These are phyloP conservation scores for Ascochyta koolunga DNA, from an alignment of 2,329 filamentous ascomycete species.

Conservation along the genomic window DNA sequence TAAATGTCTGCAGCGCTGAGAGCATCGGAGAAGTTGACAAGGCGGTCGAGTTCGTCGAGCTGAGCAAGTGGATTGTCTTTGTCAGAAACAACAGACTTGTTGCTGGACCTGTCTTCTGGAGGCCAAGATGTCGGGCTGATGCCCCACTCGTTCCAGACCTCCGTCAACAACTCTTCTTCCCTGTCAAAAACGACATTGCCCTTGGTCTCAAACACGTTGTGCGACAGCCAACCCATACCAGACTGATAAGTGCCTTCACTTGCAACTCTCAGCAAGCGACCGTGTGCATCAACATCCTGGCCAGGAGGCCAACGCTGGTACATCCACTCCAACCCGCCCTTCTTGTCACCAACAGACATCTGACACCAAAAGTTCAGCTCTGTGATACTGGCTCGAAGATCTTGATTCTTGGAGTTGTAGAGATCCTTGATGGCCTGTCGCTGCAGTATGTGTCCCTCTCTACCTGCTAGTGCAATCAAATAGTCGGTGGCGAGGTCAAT, in stretches of 20 bases:
- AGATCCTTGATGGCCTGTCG: slow-evolving; percentile 71
- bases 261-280: slow-evolving; percentile 74
- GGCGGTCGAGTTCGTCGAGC: slow-evolving; percentile 51
- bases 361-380: slow-evolving; percentile 98
- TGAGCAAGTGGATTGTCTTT: neutral
- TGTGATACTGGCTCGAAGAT: slow-evolving; percentile 79
- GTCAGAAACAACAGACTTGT: slow-evolving; percentile 25
- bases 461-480: slow-evolving; percentile 79
- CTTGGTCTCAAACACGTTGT: slow-evolving; percentile 60
- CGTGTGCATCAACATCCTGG: slow-evolving; percentile 69
- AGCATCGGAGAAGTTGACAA: slow-evolving; percentile 62
- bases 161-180: slow-evolving; percentile 68
- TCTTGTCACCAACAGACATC: slow-evolving; percentile 87
- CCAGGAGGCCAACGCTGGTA: slow-evolving; percentile 77
- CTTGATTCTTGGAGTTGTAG: slow-evolving; percentile 70
- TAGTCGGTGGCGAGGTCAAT: slow-evolving; percentile 76
- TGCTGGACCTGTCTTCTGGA: slow-evolving; percentile 48
- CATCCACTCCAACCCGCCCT: slow-evolving; percentile 89
- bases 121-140: slow-evolving; percentile 66
- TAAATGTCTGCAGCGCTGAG: slow-evolving; percentile 72
- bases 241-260: slow-evolving; percentile 78
- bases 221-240: slow-evolving; percentile 78
- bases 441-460: slow-evolving; percentile 82
- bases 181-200: slow-evolving; percentile 50
- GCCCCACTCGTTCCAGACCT: slow-evolving; percentile 71